Percentiles rank a stretch among this genome's conserved stretches.
These are phyloP conservation scores for Scheffersomyces quercinus DNA, from an alignment of 1,139 yeast species.

Conservation along the genomic window DNA sequence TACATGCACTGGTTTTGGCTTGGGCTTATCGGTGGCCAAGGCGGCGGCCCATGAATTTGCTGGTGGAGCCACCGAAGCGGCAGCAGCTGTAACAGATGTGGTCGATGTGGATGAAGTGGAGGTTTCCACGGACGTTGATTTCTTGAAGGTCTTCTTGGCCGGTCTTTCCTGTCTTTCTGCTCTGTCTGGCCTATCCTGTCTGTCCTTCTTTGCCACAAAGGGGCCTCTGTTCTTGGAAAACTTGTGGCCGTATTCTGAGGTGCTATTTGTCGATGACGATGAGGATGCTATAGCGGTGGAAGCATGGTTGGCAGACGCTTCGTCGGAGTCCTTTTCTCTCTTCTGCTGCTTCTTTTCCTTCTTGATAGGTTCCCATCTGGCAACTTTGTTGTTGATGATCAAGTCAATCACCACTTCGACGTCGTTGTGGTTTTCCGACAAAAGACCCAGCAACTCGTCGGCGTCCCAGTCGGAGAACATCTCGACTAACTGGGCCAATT, in stretches of 20 bases:
- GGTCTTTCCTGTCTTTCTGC: slow-evolving; percentile 3
- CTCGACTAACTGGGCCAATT: slow-evolving; percentile 67
- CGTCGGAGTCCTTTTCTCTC: slow-evolving; percentile 24
- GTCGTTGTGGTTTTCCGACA: slow-evolving; percentile 71
- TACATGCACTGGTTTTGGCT: slow-evolving; percentile 28
- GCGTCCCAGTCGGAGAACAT: slow-evolving; percentile 94
- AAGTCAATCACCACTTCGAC: slow-evolving; percentile 81
- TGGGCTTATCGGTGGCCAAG: slow-evolving; percentile 40
- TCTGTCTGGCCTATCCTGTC: neutral
- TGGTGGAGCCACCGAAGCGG: slow-evolving; percentile 11
- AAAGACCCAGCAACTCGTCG: slow-evolving; percentile 77
- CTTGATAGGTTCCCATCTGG: slow-evolving; percentile 60
- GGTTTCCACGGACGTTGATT: slow-evolving; percentile 6
- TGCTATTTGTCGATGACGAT: slow-evolving; percentile 23
- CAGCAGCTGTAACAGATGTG: slow-evolving; percentile 16
- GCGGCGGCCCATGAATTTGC: slow-evolving; percentile 55
- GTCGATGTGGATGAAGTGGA: slow-evolving; percentile 7
- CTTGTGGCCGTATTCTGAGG: slow-evolving; percentile 14
- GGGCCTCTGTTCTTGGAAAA: slow-evolving; percentile 1
- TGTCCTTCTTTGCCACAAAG: neutral
- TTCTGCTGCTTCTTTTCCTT: slow-evolving; percentile 50
- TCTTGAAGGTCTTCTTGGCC: slow-evolving; percentile 3
- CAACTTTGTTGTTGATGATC: slow-evolving; percentile 77
- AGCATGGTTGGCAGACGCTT: slow-evolving; percentile 2
- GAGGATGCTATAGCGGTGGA: slow-evolving; percentile 7